Conservation (phyloP, 306 rosid genomes). For the Acmispon strigosus region DNA sequence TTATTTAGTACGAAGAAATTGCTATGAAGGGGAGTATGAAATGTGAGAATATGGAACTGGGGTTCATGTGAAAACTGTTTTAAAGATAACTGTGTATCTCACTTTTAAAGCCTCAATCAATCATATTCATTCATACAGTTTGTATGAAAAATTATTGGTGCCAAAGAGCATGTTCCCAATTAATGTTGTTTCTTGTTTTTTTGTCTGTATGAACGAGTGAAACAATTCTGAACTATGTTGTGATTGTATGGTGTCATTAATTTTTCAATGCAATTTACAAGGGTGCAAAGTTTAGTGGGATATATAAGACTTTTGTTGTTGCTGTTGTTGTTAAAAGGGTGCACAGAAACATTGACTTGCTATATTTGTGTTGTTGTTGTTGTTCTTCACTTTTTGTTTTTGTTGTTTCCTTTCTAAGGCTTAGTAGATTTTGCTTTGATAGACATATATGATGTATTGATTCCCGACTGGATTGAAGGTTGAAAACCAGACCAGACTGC, state of each 20-base stretch:
- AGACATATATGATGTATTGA: background rate
- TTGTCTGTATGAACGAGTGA: background rate
- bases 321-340: no score
- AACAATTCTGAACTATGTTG: conserved; percentile 3
- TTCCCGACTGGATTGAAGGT: background rate
- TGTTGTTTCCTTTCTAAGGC: background rate
- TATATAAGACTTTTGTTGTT: no score
- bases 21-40: no score
- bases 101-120: no score
- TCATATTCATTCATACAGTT: no score
- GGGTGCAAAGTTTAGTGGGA: no score
- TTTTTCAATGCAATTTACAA: conserved; percentile 16
- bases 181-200: background rate
- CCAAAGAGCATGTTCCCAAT: background rate
- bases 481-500: no score
- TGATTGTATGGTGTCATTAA: conserved; percentile 6
- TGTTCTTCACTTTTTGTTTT: background rate
- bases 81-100: no score
- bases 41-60: no score
- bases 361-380: background rate
- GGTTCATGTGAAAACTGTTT: no score
- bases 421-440: background rate
- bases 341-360: background rate
- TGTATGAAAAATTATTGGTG: no score
- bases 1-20: no score